Conservation (phyloP, 2,329 filamentous ascomycete species). For the Tothia fuscella region DNA sequence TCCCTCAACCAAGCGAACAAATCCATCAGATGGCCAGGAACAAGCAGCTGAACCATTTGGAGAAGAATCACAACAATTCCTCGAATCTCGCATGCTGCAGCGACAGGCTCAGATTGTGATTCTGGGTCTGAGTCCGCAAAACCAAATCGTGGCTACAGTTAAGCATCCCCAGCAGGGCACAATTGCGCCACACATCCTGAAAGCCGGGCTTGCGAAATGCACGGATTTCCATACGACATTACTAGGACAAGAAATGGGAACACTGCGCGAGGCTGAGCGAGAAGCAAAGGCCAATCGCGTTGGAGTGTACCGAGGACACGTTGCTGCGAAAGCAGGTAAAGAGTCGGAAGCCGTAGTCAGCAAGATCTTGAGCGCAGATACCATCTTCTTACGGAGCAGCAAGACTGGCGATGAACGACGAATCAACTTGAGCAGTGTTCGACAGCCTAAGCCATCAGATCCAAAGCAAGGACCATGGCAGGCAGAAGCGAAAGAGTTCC, state of each 20-base stretch:
- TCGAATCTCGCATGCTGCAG: slow-evolving; percentile 76
- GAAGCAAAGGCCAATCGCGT: slow-evolving; percentile 64
- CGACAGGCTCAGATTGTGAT: slow-evolving; percentile 73
- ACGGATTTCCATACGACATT: slow-evolving; percentile 93
- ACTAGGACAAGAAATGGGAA: slow-evolving; percentile 77
- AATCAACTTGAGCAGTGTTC: slow-evolving; percentile 82
- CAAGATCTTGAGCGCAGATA: slow-evolving; percentile 80
- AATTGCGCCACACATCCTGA: slow-evolving; percentile 81
- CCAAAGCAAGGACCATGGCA: slow-evolving; percentile 77
- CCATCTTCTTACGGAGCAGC: slow-evolving; percentile 71
- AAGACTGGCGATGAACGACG: slow-evolving; percentile 80
- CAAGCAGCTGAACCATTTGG: slow-evolving; percentile 82
- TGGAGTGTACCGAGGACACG: slow-evolving; percentile 71
- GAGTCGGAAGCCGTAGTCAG: slow-evolving; percentile 73
- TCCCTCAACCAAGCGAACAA: slow-evolving; percentile 76
- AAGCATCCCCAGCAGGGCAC: slow-evolving; percentile 75
- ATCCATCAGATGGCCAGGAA: slow-evolving; percentile 64
- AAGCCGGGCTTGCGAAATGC: slow-evolving; percentile 81
- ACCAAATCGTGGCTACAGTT: slow-evolving; percentile 77
- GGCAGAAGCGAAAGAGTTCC: slow-evolving; percentile 90
- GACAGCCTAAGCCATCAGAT: slow-evolving; percentile 83
- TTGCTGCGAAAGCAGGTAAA: slow-evolving; percentile 44
- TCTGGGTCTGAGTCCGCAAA: slow-evolving; percentile 78
- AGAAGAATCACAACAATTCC: slow-evolving; percentile 77
- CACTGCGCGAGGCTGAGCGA: slow-evolving; percentile 76